Base-by-base conservation (phyloP, 2,329 filamentous ascomycete genomes). In the Huntiella bhutanensis region DNA sequence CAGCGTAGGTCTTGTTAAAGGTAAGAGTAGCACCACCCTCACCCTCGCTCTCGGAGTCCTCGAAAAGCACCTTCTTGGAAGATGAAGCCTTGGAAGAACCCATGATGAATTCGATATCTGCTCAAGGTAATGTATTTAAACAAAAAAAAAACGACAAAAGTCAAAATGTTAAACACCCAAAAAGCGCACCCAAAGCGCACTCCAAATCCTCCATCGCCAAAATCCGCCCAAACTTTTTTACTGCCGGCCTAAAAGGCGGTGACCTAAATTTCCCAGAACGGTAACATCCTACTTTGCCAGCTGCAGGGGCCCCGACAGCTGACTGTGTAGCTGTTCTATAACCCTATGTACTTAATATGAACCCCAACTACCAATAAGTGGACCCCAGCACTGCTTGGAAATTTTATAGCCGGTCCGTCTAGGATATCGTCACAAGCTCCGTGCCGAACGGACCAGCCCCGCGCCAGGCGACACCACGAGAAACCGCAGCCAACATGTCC, bases 1-100 rank as follows among this genome's bases (percentile, higher is more conserved):
- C 76, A 38, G 91, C 91, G 60, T 80, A 98, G 45, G 92, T 84
- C 59, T 86, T 70, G 62, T 98, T 96, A 62, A 98, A 79, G 59
- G 82, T 86, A 59, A 96, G 72, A 28, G 61, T 60, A 60, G 47
- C 61, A 41, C 65, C 64, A 8, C 62, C 62, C 45, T 70, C 66
- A 12, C 66, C 67, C 47, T 69, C 68, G 55, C 65, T 50, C 6
- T 37, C 45, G 11, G 48, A 50, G n/a, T 69, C 41, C 50, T 75
- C 72, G 52, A 76, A 72, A 42, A 79, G 67, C 32, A 77, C 60
- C 28, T 57, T 66, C 58, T 69, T 71, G 45, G 56, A 62, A 45
- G 54, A 50, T 28, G 51, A 45, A 28, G 48, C 40, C 36, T 50
- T 41, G 40, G 34, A 33, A 11, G 41, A 47, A 22, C 41, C 41